Conservation (phyloP, 495 filamentous ascomycete species). For the Hypoxylon crocopeplum region DNA sequence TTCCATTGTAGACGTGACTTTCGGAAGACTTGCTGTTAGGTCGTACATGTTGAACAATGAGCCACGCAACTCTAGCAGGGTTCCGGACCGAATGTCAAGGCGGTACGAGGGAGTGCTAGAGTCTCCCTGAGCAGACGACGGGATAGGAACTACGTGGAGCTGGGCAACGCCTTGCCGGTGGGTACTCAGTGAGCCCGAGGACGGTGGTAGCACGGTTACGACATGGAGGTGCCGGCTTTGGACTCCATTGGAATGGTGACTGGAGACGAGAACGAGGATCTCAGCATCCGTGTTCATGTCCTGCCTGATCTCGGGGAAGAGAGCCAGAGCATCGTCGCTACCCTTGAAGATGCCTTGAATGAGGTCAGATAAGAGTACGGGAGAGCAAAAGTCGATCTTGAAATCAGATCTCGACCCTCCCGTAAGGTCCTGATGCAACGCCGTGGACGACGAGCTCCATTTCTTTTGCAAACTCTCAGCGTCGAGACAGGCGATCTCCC, state of each 20-base stretch:
- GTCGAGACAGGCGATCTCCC: constrained; percentile 47
- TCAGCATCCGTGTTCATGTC: constrained; percentile 44
- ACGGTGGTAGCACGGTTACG: constrained; percentile 47
- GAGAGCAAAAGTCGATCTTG: constrained; percentile 49
- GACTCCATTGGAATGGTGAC: constrained; percentile 11
- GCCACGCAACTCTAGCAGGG: constrained; percentile 58
- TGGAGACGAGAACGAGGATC: constrained; percentile 54
- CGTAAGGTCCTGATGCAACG: constrained; percentile 47
- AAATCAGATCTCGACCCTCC: constrained; percentile 34
- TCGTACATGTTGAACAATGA: constrained; percentile 57
- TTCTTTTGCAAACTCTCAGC: constrained; percentile 49
- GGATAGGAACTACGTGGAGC: constrained; percentile 38
- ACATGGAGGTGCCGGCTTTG: constrained; percentile 52
- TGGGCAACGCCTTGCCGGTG: constrained; percentile 35
- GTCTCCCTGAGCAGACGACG: neutral
- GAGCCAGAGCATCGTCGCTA: constrained; percentile 44
- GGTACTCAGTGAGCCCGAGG: constrained; percentile 24
- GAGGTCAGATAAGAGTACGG: constrained; percentile 47
- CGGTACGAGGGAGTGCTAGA: constrained; percentile 45
- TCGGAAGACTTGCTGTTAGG: constrained; percentile 57
- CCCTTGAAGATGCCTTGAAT: constrained; percentile 53
- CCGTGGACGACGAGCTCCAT: constrained; percentile 46
- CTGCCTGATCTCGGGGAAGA: constrained; percentile 45
- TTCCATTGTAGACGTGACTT: constrained; percentile 46
- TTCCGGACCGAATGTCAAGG: constrained; percentile 63